Percentiles rank a stretch among this genome's conserved stretches.
Conservation (phyloP, 495 filamentous ascomycete species). For the Neurospora terricola region DNA sequence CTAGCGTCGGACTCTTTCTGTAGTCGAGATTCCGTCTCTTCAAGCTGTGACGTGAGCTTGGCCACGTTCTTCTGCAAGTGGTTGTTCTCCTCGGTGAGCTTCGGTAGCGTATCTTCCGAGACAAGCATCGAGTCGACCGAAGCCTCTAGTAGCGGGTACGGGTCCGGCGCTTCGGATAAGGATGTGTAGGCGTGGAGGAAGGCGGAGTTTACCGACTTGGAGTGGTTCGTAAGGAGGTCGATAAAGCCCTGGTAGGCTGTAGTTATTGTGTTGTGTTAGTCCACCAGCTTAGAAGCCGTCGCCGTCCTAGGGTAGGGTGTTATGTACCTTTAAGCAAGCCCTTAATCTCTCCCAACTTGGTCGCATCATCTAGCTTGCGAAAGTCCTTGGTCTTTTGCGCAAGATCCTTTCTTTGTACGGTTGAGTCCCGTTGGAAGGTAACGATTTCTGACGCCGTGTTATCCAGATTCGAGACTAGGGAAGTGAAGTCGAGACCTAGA, state of each 20-base stretch:
- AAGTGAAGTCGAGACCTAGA: slow-evolving; percentile 78
- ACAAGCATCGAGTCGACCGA: slow-evolving; percentile 87
- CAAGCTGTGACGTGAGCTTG: slow-evolving; percentile 82
- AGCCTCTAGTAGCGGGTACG: slow-evolving; percentile 91
- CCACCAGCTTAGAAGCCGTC: neutral
- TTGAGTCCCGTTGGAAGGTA: slow-evolving; percentile 77
- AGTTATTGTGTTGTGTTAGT: slow-evolving; percentile 4
- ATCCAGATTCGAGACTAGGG: slow-evolving; percentile 79
- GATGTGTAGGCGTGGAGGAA: slow-evolving; percentile 90
- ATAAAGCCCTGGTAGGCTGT: slow-evolving; percentile 94
- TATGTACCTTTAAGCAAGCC: slow-evolving; percentile 67
- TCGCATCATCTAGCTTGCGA: slow-evolving; percentile 83
- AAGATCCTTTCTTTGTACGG: slow-evolving; percentile 90
- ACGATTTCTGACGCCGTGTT: slow-evolving; percentile 89
- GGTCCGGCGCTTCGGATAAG: slow-evolving; percentile 90
- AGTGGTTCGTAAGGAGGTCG: slow-evolving; percentile 87
- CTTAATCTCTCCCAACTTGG: slow-evolving; percentile 82
- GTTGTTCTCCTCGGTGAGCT: slow-evolving; percentile 75
- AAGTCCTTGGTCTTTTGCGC: slow-evolving; percentile 99
- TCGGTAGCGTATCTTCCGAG: slow-evolving; percentile 83
- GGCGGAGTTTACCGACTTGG: slow-evolving; percentile 80
- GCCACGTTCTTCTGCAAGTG: slow-evolving; percentile 71
- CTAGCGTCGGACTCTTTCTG: slow-evolving; percentile 63
- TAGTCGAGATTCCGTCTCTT: slow-evolving; percentile 67
- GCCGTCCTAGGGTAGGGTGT: neutral